Conservation (phyloP, 306 rosid species). For the Pachyrhizus erosus region DNA sequence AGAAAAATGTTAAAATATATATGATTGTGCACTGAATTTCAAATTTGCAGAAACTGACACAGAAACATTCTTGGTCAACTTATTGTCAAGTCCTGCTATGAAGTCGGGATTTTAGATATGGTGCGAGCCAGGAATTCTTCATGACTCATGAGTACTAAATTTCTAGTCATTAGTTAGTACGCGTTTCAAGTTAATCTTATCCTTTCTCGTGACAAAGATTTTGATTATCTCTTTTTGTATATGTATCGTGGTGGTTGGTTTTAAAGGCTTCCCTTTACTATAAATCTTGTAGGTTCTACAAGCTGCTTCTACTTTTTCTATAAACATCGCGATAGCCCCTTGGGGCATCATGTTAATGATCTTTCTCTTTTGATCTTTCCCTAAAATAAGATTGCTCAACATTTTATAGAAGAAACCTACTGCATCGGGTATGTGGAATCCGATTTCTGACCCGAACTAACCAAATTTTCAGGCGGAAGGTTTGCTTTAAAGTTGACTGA, state of each 20-base stretch:
- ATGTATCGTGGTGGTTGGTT: not conserved
- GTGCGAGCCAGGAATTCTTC: not conserved
- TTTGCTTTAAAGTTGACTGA: not conserved
- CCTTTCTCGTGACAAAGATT: not conserved
- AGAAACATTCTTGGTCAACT: not conserved
- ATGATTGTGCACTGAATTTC: not conserved
- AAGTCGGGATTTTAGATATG: not conserved
- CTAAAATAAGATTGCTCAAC: slow-evolving; percentile 2
- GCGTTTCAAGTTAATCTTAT: not conserved
- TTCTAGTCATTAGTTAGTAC: not conserved
- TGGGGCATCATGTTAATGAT: not conserved
- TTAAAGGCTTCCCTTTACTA: not conserved
- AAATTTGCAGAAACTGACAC: not conserved
- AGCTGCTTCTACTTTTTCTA: slow-evolving; percentile 9
- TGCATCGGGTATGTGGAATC: not conserved
- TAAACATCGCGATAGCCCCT: not conserved
- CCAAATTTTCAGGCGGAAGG: not conserved
- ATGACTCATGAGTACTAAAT: not conserved
- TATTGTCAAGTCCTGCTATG: not conserved
- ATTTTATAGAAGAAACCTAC: not conserved
- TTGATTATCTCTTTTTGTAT: not conserved
- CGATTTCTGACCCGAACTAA: not conserved
- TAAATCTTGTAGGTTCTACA: not conserved
- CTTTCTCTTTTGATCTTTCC: slow-evolving; percentile 17
- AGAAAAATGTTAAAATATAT: not conserved